phyloP scores from a whole-genome alignment of 225 moss, liverwort and hornwort species.

The Pseudisothecium myosuroides region DNA sequence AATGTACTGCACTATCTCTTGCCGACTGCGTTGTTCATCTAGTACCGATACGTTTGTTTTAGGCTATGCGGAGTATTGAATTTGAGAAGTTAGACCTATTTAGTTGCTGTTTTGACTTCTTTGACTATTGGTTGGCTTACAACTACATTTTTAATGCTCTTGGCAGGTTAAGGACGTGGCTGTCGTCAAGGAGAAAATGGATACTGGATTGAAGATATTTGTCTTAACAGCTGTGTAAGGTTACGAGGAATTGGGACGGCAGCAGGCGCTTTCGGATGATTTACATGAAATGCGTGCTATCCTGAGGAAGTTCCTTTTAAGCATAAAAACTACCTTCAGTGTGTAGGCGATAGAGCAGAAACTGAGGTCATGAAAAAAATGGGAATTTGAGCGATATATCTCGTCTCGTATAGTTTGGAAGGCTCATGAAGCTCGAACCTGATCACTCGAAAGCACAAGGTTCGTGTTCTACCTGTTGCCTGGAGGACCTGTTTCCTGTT shows the following conservation, averaged over 20 bases:
- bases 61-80: background rate
- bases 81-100: background rate
- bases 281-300: background rate
- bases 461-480: background rate
- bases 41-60: background rate
- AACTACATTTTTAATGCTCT: background rate
- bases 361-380: slow-evolving; percentile 2
- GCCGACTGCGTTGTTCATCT: background rate
- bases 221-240: slow-evolving; percentile 28
- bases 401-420: background rate
- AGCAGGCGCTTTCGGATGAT: slow-evolving; percentile 1
- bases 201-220: background rate
- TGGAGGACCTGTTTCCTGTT: background rate
- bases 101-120: background rate
- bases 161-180: slow-evolving; percentile 51
- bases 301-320: background rate
- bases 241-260: background rate
- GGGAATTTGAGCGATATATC: background rate
- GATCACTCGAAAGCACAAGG: background rate
- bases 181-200: slow-evolving; percentile 30
- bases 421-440: background rate
- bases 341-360: background rate
- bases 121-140: background rate
- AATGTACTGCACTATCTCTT: background rate
- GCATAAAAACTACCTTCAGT: background rate